Conservation (phyloP, 495 filamentous ascomycete genomes). For the Daldinia loculata region DNA sequence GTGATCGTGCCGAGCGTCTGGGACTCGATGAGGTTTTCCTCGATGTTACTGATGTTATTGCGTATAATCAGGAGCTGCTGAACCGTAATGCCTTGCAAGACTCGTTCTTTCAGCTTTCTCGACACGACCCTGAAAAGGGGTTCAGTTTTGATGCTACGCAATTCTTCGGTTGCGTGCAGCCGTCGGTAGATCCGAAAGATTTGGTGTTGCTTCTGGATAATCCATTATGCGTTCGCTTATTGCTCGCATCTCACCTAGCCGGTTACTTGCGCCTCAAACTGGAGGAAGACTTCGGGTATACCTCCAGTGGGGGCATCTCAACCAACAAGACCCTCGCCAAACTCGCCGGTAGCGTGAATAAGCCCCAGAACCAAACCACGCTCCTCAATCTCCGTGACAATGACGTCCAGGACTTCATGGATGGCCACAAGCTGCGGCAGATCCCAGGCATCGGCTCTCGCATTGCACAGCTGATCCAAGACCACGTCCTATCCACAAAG, state of each 20-base stretch:
- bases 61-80: conserved; percentile 76
- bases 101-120: conserved; percentile 84
- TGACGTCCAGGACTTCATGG: conserved; percentile 72
- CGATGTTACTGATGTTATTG: conserved; percentile 85
- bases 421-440: conserved; percentile 77
- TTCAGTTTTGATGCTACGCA: conserved; percentile 77
- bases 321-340: conserved; percentile 88
- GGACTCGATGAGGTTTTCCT: conserved; percentile 84
- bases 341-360: conserved; percentile 82
- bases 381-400: conserved; percentile 70
- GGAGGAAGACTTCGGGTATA: conserved; percentile 82
- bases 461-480: conserved; percentile 73
- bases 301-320: conserved; percentile 84
- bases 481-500: conserved; percentile 62
- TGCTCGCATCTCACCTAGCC: conserved; percentile 79
- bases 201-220: conserved; percentile 20
- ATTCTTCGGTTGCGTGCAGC: conserved; percentile 52
- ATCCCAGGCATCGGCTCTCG: conserved; percentile 88
- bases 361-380: conserved; percentile 86
- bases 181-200: conserved; percentile 7
- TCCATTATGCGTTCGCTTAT: conserved; percentile 61
- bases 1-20: conserved; percentile 74
- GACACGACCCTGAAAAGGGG: conserved; percentile 76
- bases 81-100: conserved; percentile 69
- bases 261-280: conserved; percentile 73